Evolutionary conservation across 805 yeast species (phyloP).

Genomic region (Metschnikowia borealis): DNA sequence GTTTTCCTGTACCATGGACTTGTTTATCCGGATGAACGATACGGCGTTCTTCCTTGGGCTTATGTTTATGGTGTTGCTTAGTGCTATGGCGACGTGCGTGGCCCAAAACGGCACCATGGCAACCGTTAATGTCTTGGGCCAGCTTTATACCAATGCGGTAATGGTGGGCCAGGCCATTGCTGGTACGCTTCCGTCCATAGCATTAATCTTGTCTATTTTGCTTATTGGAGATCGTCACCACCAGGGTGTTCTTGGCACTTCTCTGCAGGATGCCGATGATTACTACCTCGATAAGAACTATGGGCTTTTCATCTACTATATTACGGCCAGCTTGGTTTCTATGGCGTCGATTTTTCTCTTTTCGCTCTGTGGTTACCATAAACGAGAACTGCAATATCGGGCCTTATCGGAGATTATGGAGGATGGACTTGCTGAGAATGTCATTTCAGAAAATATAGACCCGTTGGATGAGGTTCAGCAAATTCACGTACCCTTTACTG

Average conservation of each 20-base stretch:
- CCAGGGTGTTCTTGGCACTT: slow-evolving; percentile 8
- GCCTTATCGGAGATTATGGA: slow-evolving; percentile 15
- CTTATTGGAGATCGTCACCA: slow-evolving; percentile 29
- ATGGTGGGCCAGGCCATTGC: slow-evolving; percentile 96
- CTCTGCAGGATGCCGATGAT: slow-evolving; percentile 14
- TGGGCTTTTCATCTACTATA: slow-evolving; percentile 44
- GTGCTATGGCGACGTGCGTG: slow-evolving; percentile 73
- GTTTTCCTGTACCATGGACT: slow-evolving; percentile 38
- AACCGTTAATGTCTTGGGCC: slow-evolving; percentile 69
- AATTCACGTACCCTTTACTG: slow-evolving; percentile 52
- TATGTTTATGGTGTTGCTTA: slow-evolving; percentile 58
- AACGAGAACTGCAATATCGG: slow-evolving; percentile 20
- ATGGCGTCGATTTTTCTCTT: slow-evolving; percentile 39
- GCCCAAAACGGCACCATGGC: slow-evolving; percentile 93
- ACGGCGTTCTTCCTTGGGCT: slow-evolving; percentile 46
- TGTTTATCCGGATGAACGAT: slow-evolving; percentile 36
- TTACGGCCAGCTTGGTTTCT: slow-evolving; percentile 49
- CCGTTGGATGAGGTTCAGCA: slow-evolving; percentile 16
- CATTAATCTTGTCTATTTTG: slow-evolving; percentile 54
- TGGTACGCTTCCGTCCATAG: slow-evolving; percentile 84
- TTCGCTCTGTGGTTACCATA: slow-evolving; percentile 28
- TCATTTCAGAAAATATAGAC: not conserved
- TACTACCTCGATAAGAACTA: slow-evolving; percentile 32
- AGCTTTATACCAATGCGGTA: slow-evolving; percentile 78
- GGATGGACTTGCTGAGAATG: slow-evolving; percentile 5